Evolutionary conservation across 768 basidiomycete genomes (phyloP), one percentile per base, ranked within the genome.

Genomic region (Boletus sensibilis): DNA sequence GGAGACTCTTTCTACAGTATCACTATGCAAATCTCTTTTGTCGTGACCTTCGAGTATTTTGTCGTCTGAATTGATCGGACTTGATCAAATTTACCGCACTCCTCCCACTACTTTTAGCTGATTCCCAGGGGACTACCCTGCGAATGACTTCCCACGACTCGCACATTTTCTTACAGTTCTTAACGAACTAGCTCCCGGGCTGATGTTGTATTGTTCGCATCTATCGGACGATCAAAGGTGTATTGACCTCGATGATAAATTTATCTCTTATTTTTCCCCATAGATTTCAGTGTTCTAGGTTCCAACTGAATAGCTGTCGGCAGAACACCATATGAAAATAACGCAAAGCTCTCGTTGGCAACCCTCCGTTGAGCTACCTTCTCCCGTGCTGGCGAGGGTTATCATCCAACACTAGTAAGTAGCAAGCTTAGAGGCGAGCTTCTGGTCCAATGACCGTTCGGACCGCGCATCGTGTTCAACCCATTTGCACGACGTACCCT

Each of bases 51-150:
- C 13, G 41, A 23, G 27, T 44, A 27, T 35, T 43, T 50, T 44
- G 46, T 65, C 44, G 35, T 53, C 47, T 18, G 39, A 56, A 52
- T 55, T 51, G 33, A 47, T 31, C 29, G 18, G 48, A 55, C 37
- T 55, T 53, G 53, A 49, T 50, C 48, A 5, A 38, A 25, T 50
- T 25, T 53, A 37, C 18, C 29, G 27, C n/a, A n/a, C n/a, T n/a
- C n/a, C n/a, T n/a, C n/a, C n/a, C n/a, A n/a, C n/a, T n/a, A n/a
- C n/a, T n/a, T 23, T 29, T 23, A 9, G 25, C 21, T 31, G 29
- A 48, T 40, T 53, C 44, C 23, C 52, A 40, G 37, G 51, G 37
- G 20, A 23, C 12, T 10, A 18, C 33, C 34, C 47, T 39, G 48
- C 16, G 48, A 37, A 49, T 12, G 21, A 35, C 18, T 50, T 23